Percentiles rank a stretch among this genome's conserved stretches.
These are phyloP conservation scores for Allium cepa DNA, from an alignment of 106 monocot species.

Conservation along the genomic window DNA sequence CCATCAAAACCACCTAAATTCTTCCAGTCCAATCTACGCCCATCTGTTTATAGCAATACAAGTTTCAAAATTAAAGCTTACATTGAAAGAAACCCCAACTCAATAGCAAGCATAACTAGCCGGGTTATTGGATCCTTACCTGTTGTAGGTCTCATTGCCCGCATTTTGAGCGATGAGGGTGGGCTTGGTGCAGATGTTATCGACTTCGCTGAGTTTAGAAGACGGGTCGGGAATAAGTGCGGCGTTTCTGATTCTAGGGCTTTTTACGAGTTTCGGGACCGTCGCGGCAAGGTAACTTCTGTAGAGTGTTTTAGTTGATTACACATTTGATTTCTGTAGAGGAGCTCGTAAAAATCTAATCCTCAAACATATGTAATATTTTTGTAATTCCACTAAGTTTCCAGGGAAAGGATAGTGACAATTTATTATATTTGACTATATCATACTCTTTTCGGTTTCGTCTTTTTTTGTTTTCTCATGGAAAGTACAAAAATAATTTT, in stretches of 20 bases:
- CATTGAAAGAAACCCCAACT: constrained; percentile 81
- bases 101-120: constrained; percentile 38
- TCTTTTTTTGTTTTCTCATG: too few relatives aligned
- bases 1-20: not conserved
- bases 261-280: constrained; percentile 74
- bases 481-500: too few relatives aligned
- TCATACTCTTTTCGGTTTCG: too few relatives aligned
- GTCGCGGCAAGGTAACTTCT: constrained; percentile 60
- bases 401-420: too few relatives aligned
- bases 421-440: too few relatives aligned
- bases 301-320: too few relatives aligned
- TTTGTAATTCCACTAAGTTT: too few relatives aligned
- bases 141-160: constrained; percentile 68
- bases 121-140: constrained; percentile 84
- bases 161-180: constrained; percentile 91
- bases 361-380: too few relatives aligned
- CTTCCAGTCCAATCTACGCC: not conserved
- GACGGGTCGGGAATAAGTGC: constrained; percentile 83
- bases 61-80: constrained; percentile 27
- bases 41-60: too few relatives aligned
- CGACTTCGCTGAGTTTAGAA: constrained; percentile 98
- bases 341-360: too few relatives aligned
- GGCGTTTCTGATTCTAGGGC: constrained; percentile 65
- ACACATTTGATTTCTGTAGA: too few relatives aligned
- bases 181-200: constrained; percentile 88